Base-by-base conservation (phyloP, 2,329 filamentous ascomycete genomes). In the Colletotrichum tamarilloi region DNA sequence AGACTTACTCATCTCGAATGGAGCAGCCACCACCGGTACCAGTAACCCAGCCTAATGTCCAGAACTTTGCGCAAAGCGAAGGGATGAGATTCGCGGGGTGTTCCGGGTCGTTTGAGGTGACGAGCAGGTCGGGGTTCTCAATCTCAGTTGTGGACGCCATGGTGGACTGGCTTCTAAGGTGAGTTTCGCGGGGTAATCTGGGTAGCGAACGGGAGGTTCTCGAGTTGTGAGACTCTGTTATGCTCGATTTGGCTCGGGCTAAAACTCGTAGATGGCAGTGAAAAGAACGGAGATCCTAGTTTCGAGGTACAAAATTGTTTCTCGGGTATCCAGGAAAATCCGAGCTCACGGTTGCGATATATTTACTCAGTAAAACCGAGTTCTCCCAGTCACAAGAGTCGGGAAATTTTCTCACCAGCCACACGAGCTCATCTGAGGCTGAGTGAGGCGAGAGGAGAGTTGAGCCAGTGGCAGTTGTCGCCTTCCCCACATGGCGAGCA, bases 21-120 rank as follows among this genome's bases (percentile, higher is more conserved):
- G 92, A 95, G 76, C 93, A 93, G 72, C 94, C 94, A 78, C 94
- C 94, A 74, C 94, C 94, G 2, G 94, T 97, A 69, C 94, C 94
- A 14, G 94, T 96, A 35, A 97, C 96, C 96, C 97, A 98, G 78
- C 97, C 97, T 78, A 97, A 88, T 22, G 90, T 94, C 90, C 98
- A 99, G 85, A 99, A 99, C 82, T 96, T 97, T 80, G 93, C 93
- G 86, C 97, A 99, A 62, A 99, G 90, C 60, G 94, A 92, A 75
- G 95, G 97, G 77, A 98, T 98, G 78, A 97, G 89, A 85, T 99
- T 99, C 77, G 97, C 95, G 26, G 97, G 97, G 84, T 99, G 97
- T 74, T 95, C 87, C 5, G 93, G 92, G 81, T 98, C 91, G 35
- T 84, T 80, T 12, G 91, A 93, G 52, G 83, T 84, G 81, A 93